Percentiles rank a stretch among this genome's conserved stretches.
These are phyloP conservation scores for Tolypocladium inflatum DNA, from an alignment of 2,329 filamentous ascomycete genomes.

Conservation along the genomic window DNA sequence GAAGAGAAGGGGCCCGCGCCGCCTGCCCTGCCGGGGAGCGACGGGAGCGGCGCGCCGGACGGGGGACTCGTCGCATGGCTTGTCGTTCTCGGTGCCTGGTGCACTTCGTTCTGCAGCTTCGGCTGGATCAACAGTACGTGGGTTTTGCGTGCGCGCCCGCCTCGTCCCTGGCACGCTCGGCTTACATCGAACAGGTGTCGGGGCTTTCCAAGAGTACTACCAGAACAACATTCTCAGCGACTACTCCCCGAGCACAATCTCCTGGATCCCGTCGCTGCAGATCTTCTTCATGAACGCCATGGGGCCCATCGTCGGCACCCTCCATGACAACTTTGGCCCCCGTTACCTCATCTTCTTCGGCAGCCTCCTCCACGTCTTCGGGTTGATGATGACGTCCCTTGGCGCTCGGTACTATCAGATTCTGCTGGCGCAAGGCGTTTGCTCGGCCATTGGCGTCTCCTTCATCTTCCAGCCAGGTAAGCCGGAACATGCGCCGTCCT, in stretches of 20 bases:
- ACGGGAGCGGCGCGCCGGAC: neutral
- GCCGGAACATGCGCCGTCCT: neutral
- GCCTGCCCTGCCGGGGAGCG: neutral
- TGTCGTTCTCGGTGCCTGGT: neutral
- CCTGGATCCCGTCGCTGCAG: slow-evolving; percentile 48
- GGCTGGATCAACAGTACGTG: neutral
- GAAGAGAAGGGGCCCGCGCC: neutral
- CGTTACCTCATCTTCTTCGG: neutral
- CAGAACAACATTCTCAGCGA: neutral
- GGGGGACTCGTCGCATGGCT: neutral
- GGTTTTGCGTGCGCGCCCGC: neutral
- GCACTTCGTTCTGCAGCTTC: neutral
- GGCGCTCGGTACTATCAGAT: neutral
- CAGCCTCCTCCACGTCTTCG: neutral
- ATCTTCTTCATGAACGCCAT: slow-evolving; percentile 38
- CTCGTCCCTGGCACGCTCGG: neutral
- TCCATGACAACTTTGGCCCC: neutral
- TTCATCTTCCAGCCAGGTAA: neutral
- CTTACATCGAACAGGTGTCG: neutral
- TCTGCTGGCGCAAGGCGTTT: neutral
- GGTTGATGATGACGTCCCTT: neutral
- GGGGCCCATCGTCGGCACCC: slow-evolving; percentile 46
- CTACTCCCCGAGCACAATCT: slow-evolving; percentile 39
- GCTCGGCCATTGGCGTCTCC: neutral
- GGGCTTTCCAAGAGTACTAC: neutral